A percentile compares a stretch with the other conserved stretches of the same genome.
These are phyloP conservation scores for Mycena albidolilacea DNA, from an alignment of 768 basidiomycete species.

Conservation along the genomic window DNA sequence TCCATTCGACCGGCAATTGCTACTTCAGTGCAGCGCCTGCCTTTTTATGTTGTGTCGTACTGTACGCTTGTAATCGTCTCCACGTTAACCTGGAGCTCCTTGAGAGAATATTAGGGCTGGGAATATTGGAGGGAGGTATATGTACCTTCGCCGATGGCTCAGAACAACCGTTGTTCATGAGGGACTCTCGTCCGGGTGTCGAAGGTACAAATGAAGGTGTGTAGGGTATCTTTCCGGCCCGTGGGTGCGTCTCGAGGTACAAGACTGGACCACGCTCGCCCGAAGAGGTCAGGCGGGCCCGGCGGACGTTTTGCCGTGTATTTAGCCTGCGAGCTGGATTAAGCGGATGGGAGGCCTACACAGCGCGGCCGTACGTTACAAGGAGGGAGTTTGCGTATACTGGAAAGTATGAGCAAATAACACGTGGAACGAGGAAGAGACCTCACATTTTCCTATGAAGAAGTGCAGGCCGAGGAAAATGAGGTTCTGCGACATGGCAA, in stretches of 20 bases:
- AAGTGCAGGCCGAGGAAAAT: constrained; percentile 60
- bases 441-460: constrained; percentile 54
- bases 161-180: not conserved
- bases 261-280: constrained; percentile 26
- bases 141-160: constrained; percentile 17
- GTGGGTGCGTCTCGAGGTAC: constrained; percentile 27
- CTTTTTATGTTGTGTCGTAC: constrained; percentile 10
- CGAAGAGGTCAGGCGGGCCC: constrained; percentile 17
- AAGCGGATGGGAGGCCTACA: not conserved
- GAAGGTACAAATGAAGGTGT: not conserved
- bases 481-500: constrained; percentile 54
- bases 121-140: too few relatives aligned
- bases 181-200: not conserved
- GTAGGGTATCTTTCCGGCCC: not conserved
- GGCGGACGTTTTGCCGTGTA: constrained; percentile 32
- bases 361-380: constrained; percentile 23
- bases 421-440: not conserved
- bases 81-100: constrained; percentile 35
- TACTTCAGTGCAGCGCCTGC: too few relatives aligned
- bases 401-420: not conserved
- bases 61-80: constrained; percentile 30
- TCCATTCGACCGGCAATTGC: too few relatives aligned
- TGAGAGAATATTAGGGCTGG: not conserved
- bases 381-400: constrained; percentile 35
- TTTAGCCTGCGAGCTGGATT: constrained; percentile 17